phyloP scores from a whole-genome alignment of 2,329 filamentous ascomycete genomes.

The Sarocladium kiliense region DNA sequence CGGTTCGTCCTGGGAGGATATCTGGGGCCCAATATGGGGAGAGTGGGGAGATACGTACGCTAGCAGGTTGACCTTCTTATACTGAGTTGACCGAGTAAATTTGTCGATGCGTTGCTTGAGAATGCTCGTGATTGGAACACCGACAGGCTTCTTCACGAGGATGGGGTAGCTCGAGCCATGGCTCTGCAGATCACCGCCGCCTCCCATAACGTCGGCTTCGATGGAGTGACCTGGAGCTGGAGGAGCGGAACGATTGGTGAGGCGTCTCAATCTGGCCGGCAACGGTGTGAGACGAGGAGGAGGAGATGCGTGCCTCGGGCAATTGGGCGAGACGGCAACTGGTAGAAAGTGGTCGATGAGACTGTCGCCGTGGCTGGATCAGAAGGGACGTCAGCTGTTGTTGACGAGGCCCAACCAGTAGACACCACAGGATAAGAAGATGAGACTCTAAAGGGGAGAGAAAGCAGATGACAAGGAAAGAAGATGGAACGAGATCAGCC shows the following conservation, averaged over 20 bases:
- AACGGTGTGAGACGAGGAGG: slow-evolving; percentile 12
- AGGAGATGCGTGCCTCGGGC: slow-evolving; percentile 19
- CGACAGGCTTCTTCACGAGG: slow-evolving; percentile 50
- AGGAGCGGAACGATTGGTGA: slow-evolving; percentile 32
- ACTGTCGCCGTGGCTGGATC: slow-evolving; percentile 15
- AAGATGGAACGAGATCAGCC: background rate
- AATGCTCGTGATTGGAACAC: slow-evolving; percentile 78
- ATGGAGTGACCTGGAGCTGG: slow-evolving; percentile 24
- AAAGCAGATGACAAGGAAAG: background rate
- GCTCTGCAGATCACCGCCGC: slow-evolving; percentile 39
- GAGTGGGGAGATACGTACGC: slow-evolving; percentile 43
- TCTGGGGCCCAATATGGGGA: background rate
- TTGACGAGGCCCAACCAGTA: background rate
- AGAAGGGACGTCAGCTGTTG: background rate
- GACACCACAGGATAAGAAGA: background rate
- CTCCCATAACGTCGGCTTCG: slow-evolving; percentile 43
- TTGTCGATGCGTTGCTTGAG: slow-evolving; percentile 78
- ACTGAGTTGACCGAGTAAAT: slow-evolving; percentile 77
- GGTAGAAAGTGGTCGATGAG: slow-evolving; percentile 19
- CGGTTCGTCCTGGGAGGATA: background rate
- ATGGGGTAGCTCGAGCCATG: slow-evolving; percentile 42
- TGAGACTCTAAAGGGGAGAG: background rate
- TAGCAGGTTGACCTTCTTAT: slow-evolving; percentile 67
- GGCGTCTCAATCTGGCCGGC: slow-evolving; percentile 14
- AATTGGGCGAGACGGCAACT: slow-evolving; percentile 15